A percentile compares a stretch with the other conserved stretches of the same genome.
Conservation (phyloP, 2,329 filamentous ascomycete genomes). For the Alternaria tenuissima region DNA sequence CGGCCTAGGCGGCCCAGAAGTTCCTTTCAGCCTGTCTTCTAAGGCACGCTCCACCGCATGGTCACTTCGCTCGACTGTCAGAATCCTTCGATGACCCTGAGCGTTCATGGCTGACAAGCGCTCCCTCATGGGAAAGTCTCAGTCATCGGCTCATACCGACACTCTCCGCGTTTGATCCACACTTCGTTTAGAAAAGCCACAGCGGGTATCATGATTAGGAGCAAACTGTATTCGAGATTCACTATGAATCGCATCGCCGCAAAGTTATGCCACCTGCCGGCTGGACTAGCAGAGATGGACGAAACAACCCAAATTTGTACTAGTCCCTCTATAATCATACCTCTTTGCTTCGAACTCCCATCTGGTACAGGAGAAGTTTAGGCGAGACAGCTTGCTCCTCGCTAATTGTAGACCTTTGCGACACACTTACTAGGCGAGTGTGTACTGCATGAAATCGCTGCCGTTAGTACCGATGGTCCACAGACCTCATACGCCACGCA, state of each 20-base stretch:
- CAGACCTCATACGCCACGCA: constrained; percentile 43
- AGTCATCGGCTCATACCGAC: constrained; percentile 23
- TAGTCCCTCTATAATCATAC: constrained; percentile 30
- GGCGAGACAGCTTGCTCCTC: constrained; percentile 28
- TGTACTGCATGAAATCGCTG: constrained; percentile 30
- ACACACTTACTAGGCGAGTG: constrained; percentile 24
- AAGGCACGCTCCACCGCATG: constrained; percentile 28
- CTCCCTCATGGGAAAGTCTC: constrained; percentile 24
- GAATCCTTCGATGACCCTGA: constrained; percentile 16
- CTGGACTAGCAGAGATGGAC: constrained; percentile 35
- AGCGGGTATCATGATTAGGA: constrained; percentile 14
- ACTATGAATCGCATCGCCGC: constrained; percentile 23
- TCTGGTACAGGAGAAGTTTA: constrained; percentile 33
- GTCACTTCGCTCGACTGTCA: constrained; percentile 24
- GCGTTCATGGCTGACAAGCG: constrained; percentile 8
- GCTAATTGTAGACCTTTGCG: constrained; percentile 28
- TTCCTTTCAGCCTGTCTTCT: constrained; percentile 28
- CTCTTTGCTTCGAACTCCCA: constrained; percentile 23
- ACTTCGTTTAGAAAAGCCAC: constrained; percentile 22
- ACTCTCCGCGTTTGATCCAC: constrained; percentile 16
- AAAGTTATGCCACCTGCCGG: constrained; percentile 33
- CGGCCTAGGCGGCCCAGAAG: constrained; percentile 24
- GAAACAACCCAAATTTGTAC: constrained; percentile 36
- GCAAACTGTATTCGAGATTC: constrained; percentile 32
- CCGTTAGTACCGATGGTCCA: constrained; percentile 37